Percentiles rank a stretch among this genome's conserved stretches.
Conservation (phyloP, 768 basidiomycete species). For the Tulasnella sp. region DNA sequence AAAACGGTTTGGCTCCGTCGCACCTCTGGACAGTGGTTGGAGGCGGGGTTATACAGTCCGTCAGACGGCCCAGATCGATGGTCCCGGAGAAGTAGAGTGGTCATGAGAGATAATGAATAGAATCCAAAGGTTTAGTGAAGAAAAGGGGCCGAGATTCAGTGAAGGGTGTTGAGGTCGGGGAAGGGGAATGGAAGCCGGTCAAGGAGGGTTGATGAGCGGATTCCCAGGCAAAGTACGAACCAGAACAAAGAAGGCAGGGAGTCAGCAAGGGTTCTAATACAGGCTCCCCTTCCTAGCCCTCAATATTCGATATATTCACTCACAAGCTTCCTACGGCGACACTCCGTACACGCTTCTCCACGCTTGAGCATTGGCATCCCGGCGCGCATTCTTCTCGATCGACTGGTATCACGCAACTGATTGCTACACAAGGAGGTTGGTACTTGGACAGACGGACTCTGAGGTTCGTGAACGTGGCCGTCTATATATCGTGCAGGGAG, state of each 20-base stretch:
- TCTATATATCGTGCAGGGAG: too few species aligned
- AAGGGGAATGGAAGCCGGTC: neutral
- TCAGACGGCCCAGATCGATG: neutral
- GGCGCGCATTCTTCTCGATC: neutral
- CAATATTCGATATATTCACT: neutral
- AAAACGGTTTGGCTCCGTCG: constrained; percentile 15
- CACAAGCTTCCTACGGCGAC: constrained; percentile 10
- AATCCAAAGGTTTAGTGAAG: neutral
- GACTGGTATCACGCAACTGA: neutral
- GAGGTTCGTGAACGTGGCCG: neutral
- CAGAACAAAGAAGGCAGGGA: neutral
- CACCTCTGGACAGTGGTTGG: neutral
- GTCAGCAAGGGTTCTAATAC: neutral
- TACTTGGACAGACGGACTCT: neutral
- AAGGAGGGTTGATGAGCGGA: neutral
- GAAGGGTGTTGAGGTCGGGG: neutral
- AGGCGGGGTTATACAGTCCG: neutral
- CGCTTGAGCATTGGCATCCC: constrained; percentile 1
- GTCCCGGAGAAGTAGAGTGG: neutral
- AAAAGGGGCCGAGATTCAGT: too few species aligned
- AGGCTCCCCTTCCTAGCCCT: too few species aligned
- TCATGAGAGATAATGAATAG: neutral
- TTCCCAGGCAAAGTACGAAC: neutral
- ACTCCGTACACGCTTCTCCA: constrained; percentile 14
- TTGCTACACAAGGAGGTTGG: neutral